Conservation (phyloP, 2,329 filamentous ascomycete species). For the Clarireedia hainanense region DNA sequence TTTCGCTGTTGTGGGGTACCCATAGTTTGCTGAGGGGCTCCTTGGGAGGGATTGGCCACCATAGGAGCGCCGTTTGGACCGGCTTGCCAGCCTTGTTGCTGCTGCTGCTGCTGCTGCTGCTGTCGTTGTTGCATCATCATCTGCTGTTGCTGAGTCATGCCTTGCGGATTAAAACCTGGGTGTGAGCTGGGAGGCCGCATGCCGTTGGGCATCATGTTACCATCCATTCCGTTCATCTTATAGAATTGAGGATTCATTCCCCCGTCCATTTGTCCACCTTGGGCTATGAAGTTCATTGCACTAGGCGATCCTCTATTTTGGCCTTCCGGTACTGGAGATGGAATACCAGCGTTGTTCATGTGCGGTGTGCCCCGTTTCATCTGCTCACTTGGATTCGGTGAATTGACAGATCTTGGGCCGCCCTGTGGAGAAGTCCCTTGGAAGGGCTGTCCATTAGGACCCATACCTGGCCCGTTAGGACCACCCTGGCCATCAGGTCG, state of each 20-base stretch:
- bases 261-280: slow-evolving; percentile 49
- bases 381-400: slow-evolving; percentile 69
- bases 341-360: slow-evolving; percentile 60
- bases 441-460: slow-evolving; percentile 55
- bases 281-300: slow-evolving; percentile 48
- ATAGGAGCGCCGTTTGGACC: slow-evolving; percentile 30
- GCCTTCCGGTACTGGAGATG: slow-evolving; percentile 64
- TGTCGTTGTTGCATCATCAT: slow-evolving; percentile 49
- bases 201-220: slow-evolving; percentile 54
- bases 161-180: slow-evolving; percentile 45
- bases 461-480: slow-evolving; percentile 35
- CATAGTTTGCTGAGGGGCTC: slow-evolving; percentile 30
- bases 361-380: slow-evolving; percentile 74
- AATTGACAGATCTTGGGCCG: slow-evolving; percentile 57
- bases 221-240: slow-evolving; percentile 44
- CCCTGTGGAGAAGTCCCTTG: slow-evolving; percentile 64
- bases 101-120: slow-evolving; percentile 43
- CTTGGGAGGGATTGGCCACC: slow-evolving; percentile 39
- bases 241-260: slow-evolving; percentile 51
- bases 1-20: slow-evolving; percentile 65
- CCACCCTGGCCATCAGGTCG: slow-evolving; percentile 41
- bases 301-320: slow-evolving; percentile 60
- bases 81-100: slow-evolving; percentile 26
- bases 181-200: slow-evolving; percentile 66
- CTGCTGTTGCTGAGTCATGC: slow-evolving; percentile 44